Evolutionary conservation across 1,139 yeast genomes (phyloP).

Genomic region (Saccharomyces hybrid): DNA sequence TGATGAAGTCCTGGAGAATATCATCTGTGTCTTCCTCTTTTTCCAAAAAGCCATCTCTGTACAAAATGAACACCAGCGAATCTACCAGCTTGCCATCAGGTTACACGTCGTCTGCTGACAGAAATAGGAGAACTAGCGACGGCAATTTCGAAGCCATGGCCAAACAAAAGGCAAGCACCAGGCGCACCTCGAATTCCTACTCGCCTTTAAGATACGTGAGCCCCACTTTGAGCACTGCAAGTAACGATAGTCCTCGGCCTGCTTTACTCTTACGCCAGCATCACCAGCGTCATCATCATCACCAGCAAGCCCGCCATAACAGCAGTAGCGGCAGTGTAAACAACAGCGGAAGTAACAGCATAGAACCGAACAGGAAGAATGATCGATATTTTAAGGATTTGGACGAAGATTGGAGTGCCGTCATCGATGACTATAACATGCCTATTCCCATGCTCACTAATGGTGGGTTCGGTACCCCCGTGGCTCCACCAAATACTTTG

Average conservation of each 20-base stretch:
- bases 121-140: constrained; percentile 7
- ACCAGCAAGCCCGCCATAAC: constrained; percentile 10
- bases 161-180: constrained; percentile 18
- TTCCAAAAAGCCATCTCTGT: background rate
- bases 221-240: constrained; percentile 12
- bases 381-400: constrained; percentile 47
- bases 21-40: constrained; percentile 13
- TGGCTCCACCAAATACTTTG: constrained; percentile 4
- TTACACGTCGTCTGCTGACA: constrained; percentile 1
- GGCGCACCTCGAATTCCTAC: constrained; percentile 18
- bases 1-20: constrained; percentile 28
- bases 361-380: constrained; percentile 19
- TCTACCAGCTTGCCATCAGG: constrained; percentile 5
- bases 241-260: constrained; percentile 15
- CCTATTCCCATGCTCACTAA: constrained; percentile 38
- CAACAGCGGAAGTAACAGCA: constrained; percentile 8
- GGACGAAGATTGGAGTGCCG: constrained; percentile 93
- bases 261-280: constrained; percentile 5
- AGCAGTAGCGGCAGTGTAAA: constrained; percentile 11
- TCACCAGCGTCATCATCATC: constrained; percentile 9
- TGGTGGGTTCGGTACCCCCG: constrained; percentile 18
- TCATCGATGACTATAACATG: constrained; percentile 43
- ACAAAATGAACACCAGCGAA: background rate
- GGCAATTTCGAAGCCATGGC: constrained; percentile 28
- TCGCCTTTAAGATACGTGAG: constrained; percentile 23